A percentile compares a stretch with the other conserved stretches of the same genome.
phyloP scores from a whole-genome alignment of 192 early-diverging fungal species.

The Backusella mclennaniae region DNA sequence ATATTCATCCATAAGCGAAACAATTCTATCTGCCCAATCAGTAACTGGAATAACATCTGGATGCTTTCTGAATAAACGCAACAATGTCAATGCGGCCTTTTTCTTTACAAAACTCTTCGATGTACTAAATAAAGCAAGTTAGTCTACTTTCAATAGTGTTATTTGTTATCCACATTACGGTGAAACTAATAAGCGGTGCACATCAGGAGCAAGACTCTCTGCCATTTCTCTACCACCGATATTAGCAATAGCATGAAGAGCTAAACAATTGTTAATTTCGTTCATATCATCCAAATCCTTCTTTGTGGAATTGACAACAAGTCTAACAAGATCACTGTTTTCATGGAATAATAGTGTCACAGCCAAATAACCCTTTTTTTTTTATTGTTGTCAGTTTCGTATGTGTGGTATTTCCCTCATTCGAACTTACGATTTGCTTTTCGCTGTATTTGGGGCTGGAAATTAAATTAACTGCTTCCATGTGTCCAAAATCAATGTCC shows the following conservation, averaged over 20 bases:
- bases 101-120: conserved; percentile 90
- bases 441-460: conserved; percentile 91
- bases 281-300: conserved; percentile 87
- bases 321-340: conserved; percentile 75
- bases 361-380: conserved; percentile 91
- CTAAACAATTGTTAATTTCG: conserved; percentile 88
- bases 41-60: conserved; percentile 84
- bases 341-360: conserved; percentile 90
- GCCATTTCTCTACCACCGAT: conserved; percentile 92
- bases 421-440: conserved; percentile 87
- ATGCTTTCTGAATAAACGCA: conserved; percentile 86
- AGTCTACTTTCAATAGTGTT: background rate
- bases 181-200: conserved; percentile 80
- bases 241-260: conserved; percentile 96
- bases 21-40: conserved; percentile 85
- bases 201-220: conserved; percentile 78
- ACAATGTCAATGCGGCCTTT: conserved; percentile 92
- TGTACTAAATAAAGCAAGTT: conserved; percentile 35
- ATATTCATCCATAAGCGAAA: conserved; percentile 82
- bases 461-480: conserved; percentile 93
- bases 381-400: background rate
- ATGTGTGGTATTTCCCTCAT: background rate
- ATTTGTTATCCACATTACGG: conserved; percentile 48
- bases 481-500: conserved; percentile 97
- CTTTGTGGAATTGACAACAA: conserved; percentile 86